These are phyloP conservation scores for Chalciporus piperatus DNA, from an alignment of 768 basidiomycete genomes.

Conservation along the genomic window DNA sequence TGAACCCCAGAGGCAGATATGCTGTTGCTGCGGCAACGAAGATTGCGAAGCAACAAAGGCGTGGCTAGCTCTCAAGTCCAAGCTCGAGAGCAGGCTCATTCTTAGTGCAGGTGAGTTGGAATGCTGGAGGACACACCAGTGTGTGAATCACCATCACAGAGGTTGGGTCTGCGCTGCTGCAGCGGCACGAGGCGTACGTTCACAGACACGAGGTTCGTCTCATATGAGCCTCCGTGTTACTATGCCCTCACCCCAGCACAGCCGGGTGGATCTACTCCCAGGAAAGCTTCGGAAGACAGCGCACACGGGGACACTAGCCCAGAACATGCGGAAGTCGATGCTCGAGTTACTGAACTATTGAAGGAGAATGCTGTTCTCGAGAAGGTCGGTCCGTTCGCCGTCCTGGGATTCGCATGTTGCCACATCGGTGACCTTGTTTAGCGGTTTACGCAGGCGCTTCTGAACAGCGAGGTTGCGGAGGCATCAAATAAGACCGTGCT, in stretches of 20 bases:
- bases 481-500: conserved; percentile 70
- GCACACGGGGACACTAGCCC: conserved; percentile 5
- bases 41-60: conserved; percentile 62
- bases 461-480: conserved; percentile 82
- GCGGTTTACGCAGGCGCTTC: conserved; percentile 75
- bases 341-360: conserved; percentile 35
- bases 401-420: neutral
- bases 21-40: conserved; percentile 66
- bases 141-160: conserved; percentile 43
- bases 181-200: conserved; percentile 84
- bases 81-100: conserved; percentile 72
- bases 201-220: conserved; percentile 61
- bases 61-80: conserved; percentile 64
- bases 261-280: conserved; percentile 12
- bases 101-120: conserved; percentile 77
- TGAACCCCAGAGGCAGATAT: conserved; percentile 49
- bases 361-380: conserved; percentile 63
- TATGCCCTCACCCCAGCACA: conserved; percentile 17
- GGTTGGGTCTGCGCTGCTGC: conserved; percentile 85
- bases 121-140: neutral
- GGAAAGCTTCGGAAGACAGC: conserved; percentile 13
- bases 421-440: conserved; percentile 25
- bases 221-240: conserved; percentile 5
- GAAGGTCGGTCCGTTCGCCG: conserved; percentile 24
- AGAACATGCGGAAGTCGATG: conserved; percentile 28